Evolutionary conservation across 768 basidiomycete genomes (phyloP).

Genomic region (Trametes meyenii): DNA sequence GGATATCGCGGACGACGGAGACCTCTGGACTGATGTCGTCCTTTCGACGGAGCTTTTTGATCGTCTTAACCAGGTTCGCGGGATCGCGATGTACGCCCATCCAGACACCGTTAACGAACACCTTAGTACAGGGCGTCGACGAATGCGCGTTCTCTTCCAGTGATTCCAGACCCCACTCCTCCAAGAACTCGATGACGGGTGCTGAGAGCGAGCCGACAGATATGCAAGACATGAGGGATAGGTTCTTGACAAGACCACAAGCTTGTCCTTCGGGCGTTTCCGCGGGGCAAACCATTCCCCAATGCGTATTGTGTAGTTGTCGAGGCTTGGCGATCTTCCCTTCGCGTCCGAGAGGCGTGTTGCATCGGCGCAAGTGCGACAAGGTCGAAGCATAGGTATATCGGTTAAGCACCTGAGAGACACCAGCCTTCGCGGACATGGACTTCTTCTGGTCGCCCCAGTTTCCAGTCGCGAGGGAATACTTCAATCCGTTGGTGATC

Average conservation of each 20-base stretch:
- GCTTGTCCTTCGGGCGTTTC: constrained; percentile 99
- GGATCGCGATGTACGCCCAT: constrained; percentile 98
- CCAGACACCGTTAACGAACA: constrained; percentile 99
- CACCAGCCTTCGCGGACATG: constrained; percentile 97
- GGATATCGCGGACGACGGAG: constrained; percentile 95
- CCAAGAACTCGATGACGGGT: constrained; percentile 96
- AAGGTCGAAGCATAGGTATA: constrained; percentile 99
- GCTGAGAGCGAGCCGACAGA: constrained; percentile 96
- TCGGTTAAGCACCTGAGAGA: constrained; percentile 97
- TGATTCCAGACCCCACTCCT: constrained; percentile 97
- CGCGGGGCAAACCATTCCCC: constrained; percentile 99
- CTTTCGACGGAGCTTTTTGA: constrained; percentile 89
- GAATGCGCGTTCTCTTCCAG: constrained; percentile 92
- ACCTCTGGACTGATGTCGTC: constrained; percentile 97
- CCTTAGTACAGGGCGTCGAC: constrained; percentile 84
- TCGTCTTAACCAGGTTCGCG: constrained; percentile 87
- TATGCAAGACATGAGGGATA: constrained; percentile 96
- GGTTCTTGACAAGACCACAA: constrained; percentile 98
- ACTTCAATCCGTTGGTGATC: constrained; percentile 97
- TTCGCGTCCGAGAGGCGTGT: constrained; percentile 96
- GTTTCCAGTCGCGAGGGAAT: constrained; percentile 97
- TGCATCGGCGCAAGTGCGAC: constrained; percentile 96
- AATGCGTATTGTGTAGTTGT: constrained; percentile 98
- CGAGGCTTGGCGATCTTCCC: constrained; percentile 99
- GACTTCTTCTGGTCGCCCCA: constrained; percentile 99